Evolutionary conservation across 306 rosid species (phyloP), one percentile per base, ranked within the genome.

Genomic region (Pyrus pyrifolia): DNA sequence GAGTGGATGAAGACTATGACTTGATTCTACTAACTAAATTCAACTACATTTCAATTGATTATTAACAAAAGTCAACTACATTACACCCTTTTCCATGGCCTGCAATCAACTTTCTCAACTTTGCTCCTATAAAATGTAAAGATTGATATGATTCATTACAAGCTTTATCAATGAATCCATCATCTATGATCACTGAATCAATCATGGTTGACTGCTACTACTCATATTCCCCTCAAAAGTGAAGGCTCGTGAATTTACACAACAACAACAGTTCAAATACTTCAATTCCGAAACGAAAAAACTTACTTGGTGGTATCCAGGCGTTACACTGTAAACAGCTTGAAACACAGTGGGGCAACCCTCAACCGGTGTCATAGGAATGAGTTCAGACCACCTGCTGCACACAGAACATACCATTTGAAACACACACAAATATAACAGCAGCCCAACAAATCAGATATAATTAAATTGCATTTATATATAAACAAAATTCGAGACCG

Each of bases 301-400:
- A 76, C 91, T 85, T 58, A 91, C 98, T 97, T 95, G 97, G 77
- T 95, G 97, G 78, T 77, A 83, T 75, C 99, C 99, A 4, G 99
- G 99, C 73, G 83, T 61, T 79, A 92, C 84, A 80, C 90, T 89
- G 83, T 89, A 89, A 75, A 95, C 86, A 45, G 92, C 93, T 89
- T 90, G 99, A 83, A 90, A 95, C 77, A 95, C 97, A 55, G 95
- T 89, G 45, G 97, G 95, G 76, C 97, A 89, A 57, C 97, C 97
- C 85, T 95, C 99, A 5, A 92, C 89, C 0, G 97, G 96, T 15
- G 96, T 86, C 99, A 95, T 92, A 60, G 87, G 93, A 72, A 95
- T 80, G 72, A 92, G 97, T 87, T 89, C 97, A 52, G 97, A 89
- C 99, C 99, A 95, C 90, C 99, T 96, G 74, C 79, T 78, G 64